Base-by-base conservation (phyloP, 129 eudicot genomes). In the Silybum marianum region DNA sequence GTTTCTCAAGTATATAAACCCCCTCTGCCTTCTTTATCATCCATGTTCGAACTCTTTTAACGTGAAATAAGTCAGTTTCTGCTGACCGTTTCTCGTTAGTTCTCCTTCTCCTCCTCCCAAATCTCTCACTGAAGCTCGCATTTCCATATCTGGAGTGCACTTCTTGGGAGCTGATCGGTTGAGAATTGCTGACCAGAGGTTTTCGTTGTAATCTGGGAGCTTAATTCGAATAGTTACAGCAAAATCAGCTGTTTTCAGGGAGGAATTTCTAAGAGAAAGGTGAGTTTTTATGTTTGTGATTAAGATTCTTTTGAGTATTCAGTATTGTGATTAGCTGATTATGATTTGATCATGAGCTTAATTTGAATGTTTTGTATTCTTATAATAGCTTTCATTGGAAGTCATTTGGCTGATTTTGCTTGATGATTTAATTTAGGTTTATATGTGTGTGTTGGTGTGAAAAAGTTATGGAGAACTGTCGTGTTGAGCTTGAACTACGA, bases 1-100 rank as follows among this genome's bases (percentile, higher is more conserved):
- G 5, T 63, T 77, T 83, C 82, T 63, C 75, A 13, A 14, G 75
- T 83, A 83, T 83, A 71, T 78, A 83, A 77, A 78, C 79, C 86
- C 74, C 44, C 14, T 12, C 46, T 18, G 22, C 16, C 44, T 40
- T 12, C 40, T 22, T 73, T 71, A 1, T 38, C 26, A 22, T 46
- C 28, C 81, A 82, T 62, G 24, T 63, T 78, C 24, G 16, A 78
- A 72, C 19, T 18, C 25, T 22, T 69, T 22, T 38, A 38, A 62
- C n/a, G 25, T 44, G 21, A 75, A 42, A 26, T 34, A 54, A 70
- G 32, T 0, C 48, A 18, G 46, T 9, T 72, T 60, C 72, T 80
- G 66, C 74, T 65, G 24, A 82, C 46, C 26, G 26, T 18, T 58
- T 77, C 73, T 71, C 21, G 74, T 62, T 8, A 60, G 8, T 81